phyloP scores from a whole-genome alignment of 78 protist genomes.

The Anaeramoeba flamelloides region DNA sequence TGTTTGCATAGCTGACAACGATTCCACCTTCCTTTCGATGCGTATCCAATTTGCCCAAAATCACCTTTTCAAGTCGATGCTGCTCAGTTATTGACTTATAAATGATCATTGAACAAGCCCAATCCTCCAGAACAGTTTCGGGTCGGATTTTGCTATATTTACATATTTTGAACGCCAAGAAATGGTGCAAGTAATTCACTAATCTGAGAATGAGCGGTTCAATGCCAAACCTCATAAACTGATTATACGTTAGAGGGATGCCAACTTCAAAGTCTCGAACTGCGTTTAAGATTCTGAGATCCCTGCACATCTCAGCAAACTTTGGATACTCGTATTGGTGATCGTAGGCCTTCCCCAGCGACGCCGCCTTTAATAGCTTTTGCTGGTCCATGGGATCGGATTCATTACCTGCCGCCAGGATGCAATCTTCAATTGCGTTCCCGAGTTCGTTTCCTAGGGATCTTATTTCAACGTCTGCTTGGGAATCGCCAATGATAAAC shows the following conservation, averaged over 20 bases:
- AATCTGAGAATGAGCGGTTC: constrained; percentile 45
- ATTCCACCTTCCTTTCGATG: too few species aligned
- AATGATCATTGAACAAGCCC: constrained; percentile 31
- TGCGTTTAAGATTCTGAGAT: constrained; percentile 48
- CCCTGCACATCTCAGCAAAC: constrained; percentile 45
- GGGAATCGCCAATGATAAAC: not conserved
- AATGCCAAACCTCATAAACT: constrained; percentile 33
- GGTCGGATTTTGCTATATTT: constrained; percentile 7
- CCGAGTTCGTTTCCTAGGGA: not conserved
- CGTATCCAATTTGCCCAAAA: too few species aligned
- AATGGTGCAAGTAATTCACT: constrained; percentile 38
- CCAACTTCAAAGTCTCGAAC: constrained; percentile 36
- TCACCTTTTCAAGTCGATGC: too few species aligned
- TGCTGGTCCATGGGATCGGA: not conserved
- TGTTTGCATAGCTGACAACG: too few species aligned
- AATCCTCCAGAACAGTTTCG: constrained; percentile 29
- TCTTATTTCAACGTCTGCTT: not conserved
- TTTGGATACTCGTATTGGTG: not conserved
- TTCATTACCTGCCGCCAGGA: not conserved
- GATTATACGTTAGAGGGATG: constrained; percentile 52
- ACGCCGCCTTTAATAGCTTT: not conserved
- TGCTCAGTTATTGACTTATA: too few species aligned
- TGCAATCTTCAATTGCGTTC: not conserved
- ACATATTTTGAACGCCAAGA: constrained; percentile 54
- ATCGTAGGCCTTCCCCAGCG: not conserved